phyloP scores from a whole-genome alignment of 75 land plant species.

The Isoetes taiwanensis region DNA sequence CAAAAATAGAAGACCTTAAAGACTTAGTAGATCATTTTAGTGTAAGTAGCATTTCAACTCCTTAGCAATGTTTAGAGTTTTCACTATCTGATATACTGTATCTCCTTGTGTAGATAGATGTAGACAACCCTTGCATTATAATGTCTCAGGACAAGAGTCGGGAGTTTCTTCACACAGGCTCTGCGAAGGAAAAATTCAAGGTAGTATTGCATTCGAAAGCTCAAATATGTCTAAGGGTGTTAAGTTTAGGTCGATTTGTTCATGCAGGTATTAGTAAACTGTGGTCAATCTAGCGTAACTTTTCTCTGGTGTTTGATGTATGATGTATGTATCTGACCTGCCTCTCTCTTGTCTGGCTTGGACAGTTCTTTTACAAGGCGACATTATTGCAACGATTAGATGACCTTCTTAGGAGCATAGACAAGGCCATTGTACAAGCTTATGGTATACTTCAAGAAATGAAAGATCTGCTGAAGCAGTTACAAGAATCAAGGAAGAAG shows the following conservation, averaged over 20 bases:
- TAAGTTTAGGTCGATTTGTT: too few relatives aligned
- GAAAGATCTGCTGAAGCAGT: conserved; percentile 47
- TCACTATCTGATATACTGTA: too few relatives aligned
- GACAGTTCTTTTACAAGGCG: conserved; percentile 83
- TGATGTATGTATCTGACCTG: too few relatives aligned
- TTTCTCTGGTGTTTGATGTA: too few relatives aligned
- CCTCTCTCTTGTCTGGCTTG: too few relatives aligned
- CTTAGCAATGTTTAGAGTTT: too few relatives aligned
- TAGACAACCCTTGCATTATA: conserved; percentile 95
- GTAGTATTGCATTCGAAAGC: too few relatives aligned
- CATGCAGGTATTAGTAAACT: too few relatives aligned
- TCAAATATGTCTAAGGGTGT: too few relatives aligned
- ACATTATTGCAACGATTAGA: conserved; percentile 81
- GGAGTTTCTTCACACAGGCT: conserved; percentile 92
- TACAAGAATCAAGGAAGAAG: conserved; percentile 53
- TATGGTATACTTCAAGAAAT: conserved; percentile 34
- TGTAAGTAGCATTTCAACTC: too few relatives aligned
- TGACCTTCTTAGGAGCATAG: conserved; percentile 45
- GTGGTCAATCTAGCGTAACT: too few relatives aligned
- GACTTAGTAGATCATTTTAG: conserved; percentile 85
- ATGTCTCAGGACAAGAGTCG: conserved; percentile 98
- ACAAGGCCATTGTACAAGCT: conserved; percentile 29
- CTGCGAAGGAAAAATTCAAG: conserved; percentile 86
- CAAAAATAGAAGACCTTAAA: conserved; percentile 47
- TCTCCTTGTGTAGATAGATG: conserved; percentile 94